Conservation (phyloP, 2,329 filamentous ascomycete species). For the Fusarium caatingaense region DNA sequence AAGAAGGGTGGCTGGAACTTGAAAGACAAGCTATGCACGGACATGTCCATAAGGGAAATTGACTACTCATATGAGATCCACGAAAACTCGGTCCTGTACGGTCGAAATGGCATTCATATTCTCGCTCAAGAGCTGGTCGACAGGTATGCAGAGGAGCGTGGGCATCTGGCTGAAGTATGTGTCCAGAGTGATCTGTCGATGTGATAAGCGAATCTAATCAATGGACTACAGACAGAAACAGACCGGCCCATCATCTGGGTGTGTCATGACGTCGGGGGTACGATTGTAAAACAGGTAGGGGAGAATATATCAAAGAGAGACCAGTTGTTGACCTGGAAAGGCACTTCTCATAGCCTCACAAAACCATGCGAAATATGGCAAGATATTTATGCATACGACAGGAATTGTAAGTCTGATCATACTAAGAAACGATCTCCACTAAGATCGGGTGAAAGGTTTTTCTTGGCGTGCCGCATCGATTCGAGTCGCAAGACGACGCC, state of each 20-base stretch:
- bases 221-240: neutral
- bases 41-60: neutral
- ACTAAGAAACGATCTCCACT: fast-evolving
- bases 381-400: neutral
- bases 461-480: neutral
- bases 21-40: neutral
- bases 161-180: no score
- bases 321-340: neutral
- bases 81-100: neutral
- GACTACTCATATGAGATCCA: constrained; percentile 3
- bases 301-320: fast-evolving
- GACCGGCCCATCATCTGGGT: neutral
- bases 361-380: neutral
- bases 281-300: neutral
- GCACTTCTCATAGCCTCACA: neutral
- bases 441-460: neutral
- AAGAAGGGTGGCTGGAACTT: neutral
- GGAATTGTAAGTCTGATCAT: neutral
- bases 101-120: neutral
- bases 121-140: neutral
- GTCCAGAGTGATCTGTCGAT: no score
- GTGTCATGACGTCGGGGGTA: neutral
- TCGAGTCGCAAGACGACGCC: neutral
- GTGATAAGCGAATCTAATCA: no score
- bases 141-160: no score